Evolutionary conservation across 495 filamentous ascomycete species (phyloP), one percentile per base, ranked within the genome.

Genomic region (Coniosporium apollinis): DNA sequence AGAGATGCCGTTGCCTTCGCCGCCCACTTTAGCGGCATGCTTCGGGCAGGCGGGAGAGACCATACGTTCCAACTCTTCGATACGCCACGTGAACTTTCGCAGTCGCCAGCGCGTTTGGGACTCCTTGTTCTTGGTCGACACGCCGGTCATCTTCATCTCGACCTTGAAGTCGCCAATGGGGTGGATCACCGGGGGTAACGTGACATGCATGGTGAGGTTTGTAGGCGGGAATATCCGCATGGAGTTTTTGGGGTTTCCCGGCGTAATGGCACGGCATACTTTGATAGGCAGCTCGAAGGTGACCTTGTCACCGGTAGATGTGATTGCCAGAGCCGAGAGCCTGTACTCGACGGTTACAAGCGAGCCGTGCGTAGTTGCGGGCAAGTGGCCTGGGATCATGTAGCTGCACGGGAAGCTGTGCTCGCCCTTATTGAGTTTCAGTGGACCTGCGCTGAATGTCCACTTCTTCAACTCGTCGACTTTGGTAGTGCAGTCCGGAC

Each of bases 171-270:
- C 75, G 50, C 82, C 82, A 31, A 89, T 82, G 9, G 89, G 86
- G 58, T 96, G 75, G 28, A 94, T 74, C 34, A 91, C 69, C 14
- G 79, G 69, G 7, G 83, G 76, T 22, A 89, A 74, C 35, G 80
- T 69, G 44, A 89, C 73, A 45, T 70, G 73, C 25, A 82, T 81
- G 32, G 79, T 82, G 39, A 99, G 73, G 51, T 85, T 86, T 38
- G 89, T 99, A 0, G 89, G 89, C 22, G 89, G 89, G 59, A 99
- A 99, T 42, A 96, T 77, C 45, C 89, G 85, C 32, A 91, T 70
- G 13, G 79, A 85, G 38, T 64, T 60, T 48, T 73, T 73, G 28
- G 19, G 17, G 51, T 80, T 74, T 37, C 79, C 74, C 2, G 85
- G 83, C 3, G 65, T 52, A 15, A 94, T 65, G 14, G 85, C 76